Percentiles rank a stretch among this genome's conserved stretches.
Conservation (phyloP, 768 basidiomycete genomes). For the Xanthoconium purpureum region DNA sequence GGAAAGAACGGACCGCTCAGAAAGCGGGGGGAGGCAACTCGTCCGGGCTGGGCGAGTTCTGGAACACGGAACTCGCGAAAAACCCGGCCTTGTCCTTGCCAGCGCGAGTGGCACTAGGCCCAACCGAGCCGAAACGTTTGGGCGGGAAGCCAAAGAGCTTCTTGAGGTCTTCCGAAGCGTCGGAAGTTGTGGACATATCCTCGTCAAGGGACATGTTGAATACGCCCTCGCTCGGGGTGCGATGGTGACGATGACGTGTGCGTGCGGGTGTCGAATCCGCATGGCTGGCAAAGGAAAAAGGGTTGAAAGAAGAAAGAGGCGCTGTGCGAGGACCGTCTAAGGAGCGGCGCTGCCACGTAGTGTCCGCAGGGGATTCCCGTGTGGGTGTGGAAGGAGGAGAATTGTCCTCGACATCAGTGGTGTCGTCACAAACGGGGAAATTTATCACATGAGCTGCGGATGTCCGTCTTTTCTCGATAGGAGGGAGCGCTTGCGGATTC, state of each 20-base stretch:
- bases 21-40: slow-evolving; percentile 71
- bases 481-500: slow-evolving; percentile 34
- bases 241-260: slow-evolving; percentile 47
- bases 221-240: slow-evolving; percentile 71
- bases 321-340: slow-evolving; percentile 50
- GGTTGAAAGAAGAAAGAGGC: slow-evolving; percentile 38
- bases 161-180: slow-evolving; percentile 38
- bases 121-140: slow-evolving; percentile 31
- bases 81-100: slow-evolving; percentile 43
- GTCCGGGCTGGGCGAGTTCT: slow-evolving; percentile 84
- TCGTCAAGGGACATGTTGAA: slow-evolving; percentile 76
- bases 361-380: slow-evolving; percentile 35
- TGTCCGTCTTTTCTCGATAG: slow-evolving; percentile 33
- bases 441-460: slow-evolving; percentile 31
- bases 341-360: slow-evolving; percentile 33
- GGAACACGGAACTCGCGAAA: slow-evolving; percentile 80
- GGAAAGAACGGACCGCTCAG: slow-evolving; percentile 38
- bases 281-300: slow-evolving; percentile 40
- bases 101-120: slow-evolving; percentile 23
- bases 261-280: slow-evolving; percentile 36
- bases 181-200: slow-evolving; percentile 44
- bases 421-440: slow-evolving; percentile 76
- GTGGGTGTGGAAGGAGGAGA: slow-evolving; percentile 55
- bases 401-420: slow-evolving; percentile 46
- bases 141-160: slow-evolving; percentile 33